phyloP scores from a whole-genome alignment of 1,284 basidiomycete species.

The Prillingera fragicola region DNA sequence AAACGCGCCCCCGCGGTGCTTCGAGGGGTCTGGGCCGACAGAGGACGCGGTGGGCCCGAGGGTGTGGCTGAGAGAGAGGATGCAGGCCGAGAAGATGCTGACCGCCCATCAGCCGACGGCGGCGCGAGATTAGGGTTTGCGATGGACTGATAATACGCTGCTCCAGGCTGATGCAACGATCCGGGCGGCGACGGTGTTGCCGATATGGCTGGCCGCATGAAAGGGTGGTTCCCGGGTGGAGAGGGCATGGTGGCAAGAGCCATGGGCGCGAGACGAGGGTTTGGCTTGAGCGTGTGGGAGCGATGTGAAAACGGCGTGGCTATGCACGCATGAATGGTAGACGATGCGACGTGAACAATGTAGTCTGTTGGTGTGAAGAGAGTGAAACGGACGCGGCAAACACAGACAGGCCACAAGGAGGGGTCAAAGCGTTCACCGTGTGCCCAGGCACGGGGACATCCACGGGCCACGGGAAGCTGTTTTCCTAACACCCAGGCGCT shows the following conservation, averaged over 20 bases:
- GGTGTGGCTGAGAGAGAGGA: neutral
- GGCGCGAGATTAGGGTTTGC: neutral
- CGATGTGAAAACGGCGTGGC: neutral
- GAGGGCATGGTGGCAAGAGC: slow-evolving; percentile 4
- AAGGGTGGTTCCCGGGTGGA: slow-evolving; percentile 16
- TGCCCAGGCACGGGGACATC: too few relatives aligned
- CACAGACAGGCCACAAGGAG: neutral
- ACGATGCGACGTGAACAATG: neutral
- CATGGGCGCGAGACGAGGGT: neutral
- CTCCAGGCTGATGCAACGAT: neutral
- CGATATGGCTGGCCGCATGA: slow-evolving; percentile 12
- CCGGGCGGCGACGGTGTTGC: neutral
- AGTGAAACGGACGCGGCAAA: neutral
- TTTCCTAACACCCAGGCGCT: too few relatives aligned
- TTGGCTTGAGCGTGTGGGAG: neutral
- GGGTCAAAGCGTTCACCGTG: too few relatives aligned
- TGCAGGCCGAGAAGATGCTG: neutral
- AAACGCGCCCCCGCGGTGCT: neutral
- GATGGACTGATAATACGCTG: neutral
- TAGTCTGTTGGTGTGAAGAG: neutral
- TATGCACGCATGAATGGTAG: neutral
- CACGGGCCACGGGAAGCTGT: too few relatives aligned
- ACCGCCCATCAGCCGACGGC: neutral
- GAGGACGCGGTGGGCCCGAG: too few relatives aligned
- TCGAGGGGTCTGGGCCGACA: neutral